Evolutionary conservation across 164 flowering plant species (phyloP).

Genomic region (Vitis rotundifolia): DNA sequence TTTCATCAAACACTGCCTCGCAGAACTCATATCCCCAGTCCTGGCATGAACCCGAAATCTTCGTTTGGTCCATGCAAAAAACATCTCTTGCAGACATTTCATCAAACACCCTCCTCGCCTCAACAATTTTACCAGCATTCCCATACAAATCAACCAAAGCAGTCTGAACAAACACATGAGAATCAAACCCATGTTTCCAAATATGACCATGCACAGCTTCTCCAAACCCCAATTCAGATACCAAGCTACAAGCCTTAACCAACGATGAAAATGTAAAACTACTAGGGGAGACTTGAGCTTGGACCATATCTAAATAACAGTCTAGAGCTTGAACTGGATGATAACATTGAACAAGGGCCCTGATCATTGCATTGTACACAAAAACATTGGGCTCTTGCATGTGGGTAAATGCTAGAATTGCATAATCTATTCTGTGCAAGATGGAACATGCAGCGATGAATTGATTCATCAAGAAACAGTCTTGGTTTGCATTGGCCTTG

Average conservation of each 20-base stretch:
- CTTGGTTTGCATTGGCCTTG: slow-evolving; percentile 46
- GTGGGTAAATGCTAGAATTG: slow-evolving; percentile 46
- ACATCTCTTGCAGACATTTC: slow-evolving; percentile 79
- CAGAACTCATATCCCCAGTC: slow-evolving; percentile 52
- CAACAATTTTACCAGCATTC: slow-evolving; percentile 26
- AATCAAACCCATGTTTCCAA: slow-evolving; percentile 63
- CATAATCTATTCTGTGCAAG: slow-evolving; percentile 37
- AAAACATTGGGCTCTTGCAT: slow-evolving; percentile 62
- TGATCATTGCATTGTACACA: slow-evolving; percentile 74
- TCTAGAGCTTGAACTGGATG: slow-evolving; percentile 40
- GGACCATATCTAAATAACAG: slow-evolving; percentile 43
- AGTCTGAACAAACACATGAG: slow-evolving; percentile 64
- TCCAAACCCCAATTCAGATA: slow-evolving; percentile 34
- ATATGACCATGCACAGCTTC: slow-evolving; percentile 57
- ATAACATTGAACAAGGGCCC: slow-evolving; percentile 40
- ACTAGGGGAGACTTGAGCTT: slow-evolving; percentile 37
- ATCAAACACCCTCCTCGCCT: slow-evolving; percentile 62
- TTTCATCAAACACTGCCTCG: slow-evolving; percentile 54
- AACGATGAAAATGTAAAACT: slow-evolving; percentile 73
- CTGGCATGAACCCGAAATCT: slow-evolving; percentile 53
- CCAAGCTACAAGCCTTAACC: slow-evolving; percentile 54
- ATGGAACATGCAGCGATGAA: slow-evolving; percentile 51
- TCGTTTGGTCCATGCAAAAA: slow-evolving; percentile 64
- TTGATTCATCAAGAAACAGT: slow-evolving; percentile 61
- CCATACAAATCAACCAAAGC: slow-evolving; percentile 64